Conservation (phyloP, 208 protist genomes). For the Leishmania aethiopica region DNA sequence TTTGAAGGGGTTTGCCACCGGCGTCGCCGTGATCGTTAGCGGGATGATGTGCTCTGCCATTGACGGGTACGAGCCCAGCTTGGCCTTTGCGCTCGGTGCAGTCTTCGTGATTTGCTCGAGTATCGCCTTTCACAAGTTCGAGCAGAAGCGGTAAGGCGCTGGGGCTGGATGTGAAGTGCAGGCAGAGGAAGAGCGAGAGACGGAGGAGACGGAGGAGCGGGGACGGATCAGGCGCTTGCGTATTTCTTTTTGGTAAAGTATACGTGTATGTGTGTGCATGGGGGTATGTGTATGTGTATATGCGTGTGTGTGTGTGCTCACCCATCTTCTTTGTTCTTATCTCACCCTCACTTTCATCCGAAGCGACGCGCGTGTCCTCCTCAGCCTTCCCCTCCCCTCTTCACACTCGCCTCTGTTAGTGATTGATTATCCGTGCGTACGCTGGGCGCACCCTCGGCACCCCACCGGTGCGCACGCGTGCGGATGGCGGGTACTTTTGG, state of each 20-base stretch:
- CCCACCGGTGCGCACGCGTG: background rate
- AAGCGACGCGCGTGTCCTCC: background rate
- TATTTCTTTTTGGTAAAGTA: background rate
- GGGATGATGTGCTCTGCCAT: slow-evolving; percentile 60
- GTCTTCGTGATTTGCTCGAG: slow-evolving; percentile 53
- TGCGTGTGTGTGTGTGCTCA: background rate
- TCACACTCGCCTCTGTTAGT: background rate
- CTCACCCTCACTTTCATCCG: too few relatives aligned
- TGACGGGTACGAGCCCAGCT: slow-evolving; percentile 46
- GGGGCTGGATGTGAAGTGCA: background rate
- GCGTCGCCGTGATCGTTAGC: slow-evolving; percentile 75
- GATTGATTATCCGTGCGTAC: background rate
- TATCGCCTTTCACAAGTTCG: slow-evolving; percentile 70
- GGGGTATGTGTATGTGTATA: background rate
- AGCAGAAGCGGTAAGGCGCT: slow-evolving; percentile 21
- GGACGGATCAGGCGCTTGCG: background rate
- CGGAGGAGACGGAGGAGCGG: background rate
- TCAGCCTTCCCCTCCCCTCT: background rate
- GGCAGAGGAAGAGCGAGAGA: background rate
- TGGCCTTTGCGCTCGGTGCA: slow-evolving; percentile 53
- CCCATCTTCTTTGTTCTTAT: background rate
- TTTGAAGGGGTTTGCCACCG: slow-evolving; percentile 85
- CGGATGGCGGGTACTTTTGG: background rate
- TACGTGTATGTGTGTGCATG: background rate
- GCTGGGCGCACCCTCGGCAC: background rate